Percentiles rank a stretch among this genome's conserved stretches.
Conservation (phyloP, 768 basidiomycete species). For the Calocybe gangraenosa region DNA sequence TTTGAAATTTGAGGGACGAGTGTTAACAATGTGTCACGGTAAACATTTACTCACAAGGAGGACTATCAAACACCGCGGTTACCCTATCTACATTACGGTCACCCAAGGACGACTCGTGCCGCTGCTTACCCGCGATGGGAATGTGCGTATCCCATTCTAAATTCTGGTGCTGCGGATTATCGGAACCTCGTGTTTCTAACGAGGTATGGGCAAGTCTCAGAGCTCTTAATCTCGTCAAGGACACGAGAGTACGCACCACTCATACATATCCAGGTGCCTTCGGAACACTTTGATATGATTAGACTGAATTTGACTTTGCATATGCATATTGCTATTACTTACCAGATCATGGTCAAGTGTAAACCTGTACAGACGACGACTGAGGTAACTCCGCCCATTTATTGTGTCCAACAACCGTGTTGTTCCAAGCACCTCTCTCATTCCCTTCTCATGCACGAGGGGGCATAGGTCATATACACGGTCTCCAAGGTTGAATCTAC, state of each 20-base stretch:
- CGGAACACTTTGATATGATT: constrained; percentile 17
- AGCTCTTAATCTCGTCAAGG: too few species aligned
- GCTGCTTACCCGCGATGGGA: constrained; percentile 11
- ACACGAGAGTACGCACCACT: constrained; percentile 25
- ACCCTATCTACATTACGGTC: too few species aligned
- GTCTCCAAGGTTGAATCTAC: constrained; percentile 6
- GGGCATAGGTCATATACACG: constrained; percentile 10
- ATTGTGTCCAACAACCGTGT: too few species aligned
- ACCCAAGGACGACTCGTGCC: background rate
- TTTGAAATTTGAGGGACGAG: too few species aligned
- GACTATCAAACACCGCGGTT: too few species aligned
- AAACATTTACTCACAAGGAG: too few species aligned
- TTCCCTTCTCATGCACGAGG: constrained; percentile 4
- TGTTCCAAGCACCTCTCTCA: background rate
- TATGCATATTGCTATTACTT: constrained; percentile 2
- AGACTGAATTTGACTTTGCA: background rate
- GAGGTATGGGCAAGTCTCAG: too few species aligned
- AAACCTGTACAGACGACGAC: constrained; percentile 2
- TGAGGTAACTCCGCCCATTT: too few species aligned
- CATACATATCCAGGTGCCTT: constrained; percentile 26
- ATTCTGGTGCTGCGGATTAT: constrained; percentile 11
- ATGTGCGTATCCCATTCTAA: background rate
- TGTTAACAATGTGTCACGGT: too few species aligned
- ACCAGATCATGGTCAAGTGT: constrained; percentile 2
- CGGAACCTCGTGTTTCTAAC: too few species aligned